A percentile compares a stretch with the other conserved stretches of the same genome.
Evolutionary conservation across 371 early-diverging fungal genomes (phyloP).

Genomic region (Conidiobolus incongruus): DNA sequence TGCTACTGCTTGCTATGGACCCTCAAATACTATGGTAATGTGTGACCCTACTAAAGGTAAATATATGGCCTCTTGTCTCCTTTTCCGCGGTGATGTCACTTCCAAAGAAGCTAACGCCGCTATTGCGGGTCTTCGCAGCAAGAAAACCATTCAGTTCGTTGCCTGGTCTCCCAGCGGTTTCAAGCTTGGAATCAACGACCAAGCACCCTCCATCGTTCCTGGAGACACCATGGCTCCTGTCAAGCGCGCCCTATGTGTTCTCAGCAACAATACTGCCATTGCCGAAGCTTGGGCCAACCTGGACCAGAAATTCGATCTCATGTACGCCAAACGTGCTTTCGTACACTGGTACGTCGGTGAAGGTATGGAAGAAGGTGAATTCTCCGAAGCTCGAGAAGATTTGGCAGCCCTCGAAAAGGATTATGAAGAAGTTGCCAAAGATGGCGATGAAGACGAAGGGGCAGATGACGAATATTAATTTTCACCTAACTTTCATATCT

Average conservation of each 20-base stretch:
- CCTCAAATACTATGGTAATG: slow-evolving; percentile 91
- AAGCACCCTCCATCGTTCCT: slow-evolving; percentile 71
- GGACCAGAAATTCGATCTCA: slow-evolving; percentile 88
- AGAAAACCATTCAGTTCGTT: slow-evolving; percentile 84
- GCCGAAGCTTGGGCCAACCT: slow-evolving; percentile 91
- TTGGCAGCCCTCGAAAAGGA: too few relatives aligned
- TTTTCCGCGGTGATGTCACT: slow-evolving; percentile 86
- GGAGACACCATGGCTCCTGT: slow-evolving; percentile 81
- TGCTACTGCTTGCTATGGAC: slow-evolving; percentile 81
- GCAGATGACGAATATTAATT: slow-evolving; percentile 8
- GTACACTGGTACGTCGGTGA: slow-evolving; percentile 99
- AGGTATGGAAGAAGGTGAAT: too few relatives aligned
- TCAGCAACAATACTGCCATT: slow-evolving; percentile 92
- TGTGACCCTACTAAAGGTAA: slow-evolving; percentile 85
- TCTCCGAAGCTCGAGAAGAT: too few relatives aligned
- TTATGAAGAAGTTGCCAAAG: slow-evolving; percentile 87
- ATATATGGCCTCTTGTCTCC: slow-evolving; percentile 87
- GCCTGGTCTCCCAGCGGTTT: slow-evolving; percentile 98
- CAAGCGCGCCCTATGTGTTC: slow-evolving; percentile 83
- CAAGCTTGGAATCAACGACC: slow-evolving; percentile 91
- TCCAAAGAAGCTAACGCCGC: slow-evolving; percentile 73
- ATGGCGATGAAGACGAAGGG: too few relatives aligned
- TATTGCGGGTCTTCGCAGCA: slow-evolving; percentile 71
- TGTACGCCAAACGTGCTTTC: slow-evolving; percentile 96
- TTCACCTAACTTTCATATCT: too few relatives aligned